These are phyloP conservation scores for Dictyostelium capitatum DNA, from an alignment of 78 protist species.

Conservation along the genomic window DNA sequence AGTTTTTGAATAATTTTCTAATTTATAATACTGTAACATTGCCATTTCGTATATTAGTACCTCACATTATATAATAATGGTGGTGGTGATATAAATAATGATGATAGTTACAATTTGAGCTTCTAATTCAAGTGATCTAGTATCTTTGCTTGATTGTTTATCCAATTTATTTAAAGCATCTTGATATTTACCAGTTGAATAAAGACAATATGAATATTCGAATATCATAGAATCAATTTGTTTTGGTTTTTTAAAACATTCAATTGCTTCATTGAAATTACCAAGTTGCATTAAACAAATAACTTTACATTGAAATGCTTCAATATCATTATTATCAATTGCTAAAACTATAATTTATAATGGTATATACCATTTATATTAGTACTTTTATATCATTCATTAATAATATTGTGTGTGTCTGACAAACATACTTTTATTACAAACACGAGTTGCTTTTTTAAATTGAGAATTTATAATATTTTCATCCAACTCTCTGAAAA, in stretches of 20 bases:
- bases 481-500: constrained; percentile 71
- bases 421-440: constrained; percentile 79
- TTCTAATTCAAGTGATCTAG: constrained; percentile 45
- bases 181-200: constrained; percentile 29
- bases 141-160: background rate
- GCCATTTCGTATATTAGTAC: too few relatives aligned
- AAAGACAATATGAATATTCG: constrained; percentile 65
- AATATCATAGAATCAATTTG: constrained; percentile 42
- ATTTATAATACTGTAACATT: constrained; percentile 75
- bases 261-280: constrained; percentile 64
- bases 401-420: too few relatives aligned
- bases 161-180: constrained; percentile 34
- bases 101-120: constrained; percentile 61
- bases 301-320: constrained; percentile 75
- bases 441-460: constrained; percentile 71
- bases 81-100: background rate
- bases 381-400: too few relatives aligned
- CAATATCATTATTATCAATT: constrained; percentile 11
- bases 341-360: constrained; percentile 1
- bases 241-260: constrained; percentile 57
- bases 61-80: too few relatives aligned
- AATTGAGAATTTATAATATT: constrained; percentile 21
- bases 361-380: background rate
- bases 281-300: constrained; percentile 57
- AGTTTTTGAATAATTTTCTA: constrained; percentile 67